Base-by-base conservation (phyloP, 2,329 filamentous ascomycete genomes). In the Cytospora mali region DNA sequence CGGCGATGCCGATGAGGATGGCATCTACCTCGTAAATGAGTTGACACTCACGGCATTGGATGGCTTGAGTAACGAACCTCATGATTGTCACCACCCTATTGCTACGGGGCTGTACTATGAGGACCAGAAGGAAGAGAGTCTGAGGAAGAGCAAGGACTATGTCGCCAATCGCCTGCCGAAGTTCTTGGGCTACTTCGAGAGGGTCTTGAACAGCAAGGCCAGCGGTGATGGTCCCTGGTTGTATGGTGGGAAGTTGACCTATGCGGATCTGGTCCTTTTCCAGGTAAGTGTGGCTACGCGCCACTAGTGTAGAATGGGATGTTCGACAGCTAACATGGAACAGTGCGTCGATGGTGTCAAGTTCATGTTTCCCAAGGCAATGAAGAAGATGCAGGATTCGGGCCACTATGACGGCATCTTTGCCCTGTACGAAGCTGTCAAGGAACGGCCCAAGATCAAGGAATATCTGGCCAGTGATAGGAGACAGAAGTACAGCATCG, bases 61-160 rank as follows among this genome's bases (percentile, higher is more conserved):
- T 69, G 84, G 84, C 0, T 74, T 93, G 53, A 84, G 84, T 69
- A 87, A 88, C 67, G 91, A 93, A 75, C 74, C 85, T 0, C 91
- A 93, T 71, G 89, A 93, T 69, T 87, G 85, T 28, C 91, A 94
- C 72, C 91, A 94, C 70, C 91, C 91, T 1, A 77, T 92, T 57
- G 80, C 84, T 1, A 71, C 77, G 0, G 71, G 73, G 1, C 71
- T 83, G 5, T 89, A 88, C 72, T 94, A 93, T 69, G 89, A 92
- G 70, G 88, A 93, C 28, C 91, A 94, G 75, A 91, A 88, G 72
- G 77, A 80, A 0, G 90, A 91, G 72, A 80, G 86, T 18, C 75
- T 86, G 70, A 80, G 79, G 63, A 83, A 80, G 65, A 80, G 84
- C 10, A 77, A 77, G 49, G 80, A 87, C 61, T 92, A 87, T 62